Conservation (phyloP, 495 filamentous ascomycete genomes). For the Lasiosphaeria ovina region DNA sequence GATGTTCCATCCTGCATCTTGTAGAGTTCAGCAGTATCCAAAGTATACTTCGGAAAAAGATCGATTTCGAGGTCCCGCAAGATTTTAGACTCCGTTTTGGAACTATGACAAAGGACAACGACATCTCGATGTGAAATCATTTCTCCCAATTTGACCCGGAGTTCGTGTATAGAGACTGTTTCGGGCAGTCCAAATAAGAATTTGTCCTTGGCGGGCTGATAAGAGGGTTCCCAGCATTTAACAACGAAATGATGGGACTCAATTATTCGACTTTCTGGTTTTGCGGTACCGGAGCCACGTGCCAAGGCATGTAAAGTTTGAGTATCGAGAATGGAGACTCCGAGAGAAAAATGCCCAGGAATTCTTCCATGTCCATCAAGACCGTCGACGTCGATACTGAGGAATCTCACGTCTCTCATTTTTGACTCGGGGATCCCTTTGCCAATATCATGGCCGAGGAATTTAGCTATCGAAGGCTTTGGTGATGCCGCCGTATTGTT, state of each 20-base stretch:
- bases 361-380: slow-evolving; percentile 17
- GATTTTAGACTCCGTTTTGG: slow-evolving; percentile 12
- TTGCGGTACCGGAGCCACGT: neutral
- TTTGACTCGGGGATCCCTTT: slow-evolving; percentile 13
- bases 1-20: slow-evolving; percentile 15
- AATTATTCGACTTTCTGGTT: slow-evolving; percentile 11
- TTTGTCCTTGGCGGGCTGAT: slow-evolving; percentile 13
- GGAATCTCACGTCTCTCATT: slow-evolving; percentile 22
- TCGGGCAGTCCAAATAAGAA: slow-evolving; percentile 15
- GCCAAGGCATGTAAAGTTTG: slow-evolving; percentile 14
- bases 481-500: neutral
- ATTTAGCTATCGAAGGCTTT: neutral
- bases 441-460: slow-evolving; percentile 6
- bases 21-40: slow-evolving; percentile 15
- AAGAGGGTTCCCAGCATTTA: slow-evolving; percentile 17
- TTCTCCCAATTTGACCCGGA: slow-evolving; percentile 12
- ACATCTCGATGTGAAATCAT: slow-evolving; percentile 11
- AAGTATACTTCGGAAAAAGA: slow-evolving; percentile 17
- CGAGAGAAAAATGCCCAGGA: slow-evolving; percentile 20
- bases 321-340: slow-evolving; percentile 25
- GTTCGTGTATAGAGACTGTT: slow-evolving; percentile 16
- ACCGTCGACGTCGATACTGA: slow-evolving; percentile 23
- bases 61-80: slow-evolving; percentile 18
- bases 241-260: slow-evolving; percentile 26
- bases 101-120: slow-evolving; percentile 21